Evolutionary conservation across 1,139 yeast genomes (phyloP).

Genomic region (Schwanniomyces etchellsii): DNA sequence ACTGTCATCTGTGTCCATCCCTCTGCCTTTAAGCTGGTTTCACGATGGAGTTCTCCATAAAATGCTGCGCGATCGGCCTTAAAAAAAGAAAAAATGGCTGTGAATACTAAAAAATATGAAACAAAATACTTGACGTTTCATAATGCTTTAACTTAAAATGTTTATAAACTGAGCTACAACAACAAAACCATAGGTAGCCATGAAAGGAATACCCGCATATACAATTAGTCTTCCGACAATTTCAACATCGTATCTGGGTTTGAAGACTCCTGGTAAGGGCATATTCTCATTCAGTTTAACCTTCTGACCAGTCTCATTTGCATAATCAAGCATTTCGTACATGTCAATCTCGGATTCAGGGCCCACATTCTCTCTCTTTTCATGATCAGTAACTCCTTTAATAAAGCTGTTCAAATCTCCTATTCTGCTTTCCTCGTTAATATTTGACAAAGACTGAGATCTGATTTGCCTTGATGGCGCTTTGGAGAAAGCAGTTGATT

Average conservation of each 20-base stretch:
- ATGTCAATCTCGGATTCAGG: constrained; percentile 29
- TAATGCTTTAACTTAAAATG: background rate
- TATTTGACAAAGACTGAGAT: constrained; percentile 34
- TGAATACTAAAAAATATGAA: background rate
- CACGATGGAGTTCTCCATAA: no score
- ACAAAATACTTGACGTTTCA: background rate
- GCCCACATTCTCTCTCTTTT: constrained; percentile 18
- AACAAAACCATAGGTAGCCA: constrained; percentile 43
- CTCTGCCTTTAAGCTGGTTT: no score
- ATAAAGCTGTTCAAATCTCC: constrained; percentile 33
- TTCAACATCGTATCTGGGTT: constrained; percentile 63
- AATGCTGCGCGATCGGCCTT: no score
- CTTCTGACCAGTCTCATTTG: constrained; percentile 7
- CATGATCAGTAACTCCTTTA: constrained; percentile 22
- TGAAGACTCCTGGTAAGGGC: constrained; percentile 36
- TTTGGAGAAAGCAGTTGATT: constrained; percentile 34
- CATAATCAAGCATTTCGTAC: constrained; percentile 37
- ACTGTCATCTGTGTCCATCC: background rate
- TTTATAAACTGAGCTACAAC: constrained; percentile 7
- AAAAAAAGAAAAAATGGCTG: background rate
- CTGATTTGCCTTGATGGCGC: constrained; percentile 33
- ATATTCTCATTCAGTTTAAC: constrained; percentile 6
- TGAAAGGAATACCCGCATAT: constrained; percentile 63
- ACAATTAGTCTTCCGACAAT: constrained; percentile 68
- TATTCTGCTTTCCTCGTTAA: constrained; percentile 25